Base-by-base conservation (phyloP, 495 filamentous ascomycete genomes). In the Xylaria cubensis region DNA sequence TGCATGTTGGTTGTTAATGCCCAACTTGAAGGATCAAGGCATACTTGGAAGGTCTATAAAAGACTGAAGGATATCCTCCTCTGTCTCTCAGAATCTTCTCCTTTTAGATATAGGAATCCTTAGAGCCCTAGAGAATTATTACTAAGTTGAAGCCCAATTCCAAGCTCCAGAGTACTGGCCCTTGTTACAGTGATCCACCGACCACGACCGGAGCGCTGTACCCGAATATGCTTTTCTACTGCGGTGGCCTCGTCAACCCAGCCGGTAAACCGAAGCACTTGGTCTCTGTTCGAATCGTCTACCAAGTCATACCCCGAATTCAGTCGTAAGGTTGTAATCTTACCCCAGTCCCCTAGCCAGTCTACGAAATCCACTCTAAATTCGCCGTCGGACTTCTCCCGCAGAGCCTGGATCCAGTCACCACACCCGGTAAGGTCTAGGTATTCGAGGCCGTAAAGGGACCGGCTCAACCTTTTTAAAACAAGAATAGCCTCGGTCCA, bases 341-440 rank as follows among this genome's bases (percentile, higher is more conserved):
- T 84, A 1, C 85, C 83, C 85, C 85, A 86, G 53, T 82, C 76
- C 2, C 78, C 77, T 1, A 75, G 72, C 85, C 85, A 86, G 66
- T 86, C 84, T 8, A 86, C 76, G 3, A 62, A 69, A 50, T 83
- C 76, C 29, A 77, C 9, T 9, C 58, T 72, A 19, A 80, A 76
- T 7, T 78, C 79, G 39, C 75, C 75, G 15, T 78, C 75, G 0
- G 72, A 76, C 63, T 74, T 48, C 66, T 72, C 72, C 67, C 69
- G 74, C 55, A 97, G 79, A 1, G 92, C 92, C 4, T 81, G 79
- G 41, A 88, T 77, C 94, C 94, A 97, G 19, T 86, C 84, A 0
- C 79, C 80, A 78, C 94, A 97, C 19, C 93, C 94, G 70, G 92
- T 92, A 17, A 97, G 81, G 76, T 96, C 93, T 0, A 97, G 86